Evolutionary conservation across 169 alveolate genomes (phyloP).

Genomic region (Cryptosporidium ryanae): DNA sequence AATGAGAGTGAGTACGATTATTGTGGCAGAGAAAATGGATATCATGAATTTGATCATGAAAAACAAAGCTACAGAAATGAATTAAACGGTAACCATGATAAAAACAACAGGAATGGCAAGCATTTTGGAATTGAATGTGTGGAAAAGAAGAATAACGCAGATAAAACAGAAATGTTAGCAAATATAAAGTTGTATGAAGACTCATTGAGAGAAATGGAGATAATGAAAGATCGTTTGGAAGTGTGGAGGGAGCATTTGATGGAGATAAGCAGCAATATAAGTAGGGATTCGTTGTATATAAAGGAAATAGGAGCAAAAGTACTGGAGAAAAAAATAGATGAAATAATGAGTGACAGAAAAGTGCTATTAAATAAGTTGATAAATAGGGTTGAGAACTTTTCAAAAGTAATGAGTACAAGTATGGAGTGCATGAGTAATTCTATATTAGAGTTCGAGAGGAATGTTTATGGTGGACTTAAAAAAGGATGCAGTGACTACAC

Average conservation of each 20-base stretch:
- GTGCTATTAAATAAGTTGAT: conserved; percentile 4
- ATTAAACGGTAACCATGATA: neutral
- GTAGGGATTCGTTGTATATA: conserved; percentile 22
- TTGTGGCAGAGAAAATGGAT: neutral
- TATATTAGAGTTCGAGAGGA: conserved; percentile 33
- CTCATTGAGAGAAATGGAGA: conserved; percentile 46
- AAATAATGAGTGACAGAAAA: conserved; percentile 44
- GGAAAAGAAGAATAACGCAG: neutral
- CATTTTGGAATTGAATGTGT: neutral
- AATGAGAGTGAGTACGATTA: neutral
- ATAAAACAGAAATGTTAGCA: conserved; percentile 3
- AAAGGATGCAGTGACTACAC: neutral
- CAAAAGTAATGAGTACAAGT: conserved; percentile 47
- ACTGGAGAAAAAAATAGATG: conserved; percentile 33
- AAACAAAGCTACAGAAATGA: neutral
- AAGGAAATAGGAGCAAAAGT: conserved; percentile 36
- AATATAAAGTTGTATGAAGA: conserved; percentile 43
- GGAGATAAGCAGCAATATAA: conserved; percentile 7
- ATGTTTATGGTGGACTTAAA: conserved; percentile 2
- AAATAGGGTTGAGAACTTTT: conserved; percentile 22
- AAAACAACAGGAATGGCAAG: neutral
- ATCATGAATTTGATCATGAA: neutral
- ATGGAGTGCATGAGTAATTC: conserved; percentile 64
- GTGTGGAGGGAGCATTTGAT: conserved; percentile 23
- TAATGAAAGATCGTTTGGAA: conserved; percentile 51